Base-by-base conservation (phyloP, 176 grass and related monocot species). In the Stipa capillata region DNA sequence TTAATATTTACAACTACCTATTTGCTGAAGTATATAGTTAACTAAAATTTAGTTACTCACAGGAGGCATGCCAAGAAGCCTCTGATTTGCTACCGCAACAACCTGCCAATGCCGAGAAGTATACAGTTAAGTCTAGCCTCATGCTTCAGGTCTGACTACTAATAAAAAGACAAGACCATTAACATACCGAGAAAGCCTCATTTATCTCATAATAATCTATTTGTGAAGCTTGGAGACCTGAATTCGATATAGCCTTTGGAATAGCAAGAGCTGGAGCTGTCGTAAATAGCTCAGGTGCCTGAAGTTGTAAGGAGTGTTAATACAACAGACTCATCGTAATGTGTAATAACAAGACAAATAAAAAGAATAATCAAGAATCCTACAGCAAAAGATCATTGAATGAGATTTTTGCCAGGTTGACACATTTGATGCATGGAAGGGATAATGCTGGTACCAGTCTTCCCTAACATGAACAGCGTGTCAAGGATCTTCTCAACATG, bases 121-220 rank as follows among this genome's bases (percentile, higher is more conserved):
- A 74, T 47, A 39, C 17, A 23, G 37, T 62, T 86, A 62, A 81
- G 57, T 55, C 43, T 88, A 51, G 28, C 35, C 0, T 88, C 53
- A 36, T 25, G 73, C 36, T 45, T 47, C 68, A 69, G 65, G 15
- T 14, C 3, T 12, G 36, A 32, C 5, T 60, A 66, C 18, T 41
- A 43, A 60, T 60, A 63, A 36, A 68, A 86, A 16, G 50, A 65
- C 62, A 68, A 57, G 8, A 23, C 45, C 32, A 86, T 79, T 27
- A 74, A 78, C 83, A 70, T 85, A 98, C 95, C 15, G 92, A 80
- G 34, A 98, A 98, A 47, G 95, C 95, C 78, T 98, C 95, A 45
- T 98, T 98, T 81, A 98, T 94, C 81, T 94, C 95, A 75, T 90
- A 98, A 69, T 90, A 94, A 84, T 97, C 85, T 51, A 97, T 87